These are phyloP conservation scores for Talaromyces proteolyticus DNA, from an alignment of 495 filamentous ascomycete genomes.

Conservation along the genomic window DNA sequence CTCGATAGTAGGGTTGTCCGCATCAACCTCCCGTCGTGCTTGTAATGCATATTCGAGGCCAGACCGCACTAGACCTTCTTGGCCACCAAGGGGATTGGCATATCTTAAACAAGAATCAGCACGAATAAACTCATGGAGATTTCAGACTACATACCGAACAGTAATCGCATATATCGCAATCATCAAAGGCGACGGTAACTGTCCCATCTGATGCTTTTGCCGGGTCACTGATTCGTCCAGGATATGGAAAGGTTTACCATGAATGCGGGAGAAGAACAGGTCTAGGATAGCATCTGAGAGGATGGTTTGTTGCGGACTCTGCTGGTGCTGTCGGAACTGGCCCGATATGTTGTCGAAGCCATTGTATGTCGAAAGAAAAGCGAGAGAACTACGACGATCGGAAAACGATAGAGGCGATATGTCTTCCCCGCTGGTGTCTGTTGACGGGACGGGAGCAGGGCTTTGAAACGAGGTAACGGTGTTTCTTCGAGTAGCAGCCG, in stretches of 20 bases:
- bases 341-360: neutral
- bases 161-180: slow-evolving; percentile 72
- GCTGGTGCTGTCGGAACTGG: neutral
- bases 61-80: slow-evolving; percentile 48
- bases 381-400: slow-evolving; percentile 1
- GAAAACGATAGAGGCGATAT: neutral
- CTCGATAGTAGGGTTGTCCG: slow-evolving; percentile 74
- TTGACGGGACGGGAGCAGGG: neutral
- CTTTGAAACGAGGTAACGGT: slow-evolving; percentile 16
- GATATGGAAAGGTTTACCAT: slow-evolving; percentile 73
- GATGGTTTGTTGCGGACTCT: slow-evolving; percentile 19
- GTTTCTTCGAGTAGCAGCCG: slow-evolving; percentile 13
- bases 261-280: slow-evolving; percentile 68
- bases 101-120: slow-evolving; percentile 45
- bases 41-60: slow-evolving; percentile 64
- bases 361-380: slow-evolving; percentile 1
- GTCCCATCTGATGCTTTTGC: slow-evolving; percentile 58
- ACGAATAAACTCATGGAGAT: neutral
- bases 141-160: slow-evolving; percentile 42
- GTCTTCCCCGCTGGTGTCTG: neutral
- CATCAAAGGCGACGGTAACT: slow-evolving; percentile 56
- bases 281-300: slow-evolving; percentile 61
- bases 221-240: slow-evolving; percentile 67
- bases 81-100: slow-evolving; percentile 52
- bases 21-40: slow-evolving; percentile 63